A percentile compares a stretch with the other conserved stretches of the same genome.
phyloP scores from a whole-genome alignment of 345 rosid genomes.

The Brassica nigra region DNA sequence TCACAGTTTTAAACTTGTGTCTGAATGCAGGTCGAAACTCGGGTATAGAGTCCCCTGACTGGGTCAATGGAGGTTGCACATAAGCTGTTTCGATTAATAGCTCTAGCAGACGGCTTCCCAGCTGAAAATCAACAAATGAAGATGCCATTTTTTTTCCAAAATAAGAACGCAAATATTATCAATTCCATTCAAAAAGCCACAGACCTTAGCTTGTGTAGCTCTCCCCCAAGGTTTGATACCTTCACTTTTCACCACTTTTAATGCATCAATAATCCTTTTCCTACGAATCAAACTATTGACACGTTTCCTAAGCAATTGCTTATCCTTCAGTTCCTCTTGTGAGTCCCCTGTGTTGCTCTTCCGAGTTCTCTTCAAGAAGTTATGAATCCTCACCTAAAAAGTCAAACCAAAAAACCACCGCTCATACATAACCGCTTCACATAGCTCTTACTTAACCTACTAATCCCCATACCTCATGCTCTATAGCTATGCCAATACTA shows the following conservation, averaged over 20 bases:
- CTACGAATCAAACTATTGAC: constrained; percentile 72
- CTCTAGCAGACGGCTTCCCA: constrained; percentile 85
- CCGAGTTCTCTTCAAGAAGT: constrained; percentile 71
- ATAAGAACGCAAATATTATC: not conserved
- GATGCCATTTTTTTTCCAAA: constrained; percentile 2
- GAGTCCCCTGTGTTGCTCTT: constrained; percentile 51
- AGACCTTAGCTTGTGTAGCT: constrained; percentile 87
- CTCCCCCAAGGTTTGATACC: constrained; percentile 82
- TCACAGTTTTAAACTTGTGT: constrained; percentile 62
- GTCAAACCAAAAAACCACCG: constrained; percentile 13
- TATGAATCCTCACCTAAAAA: constrained; percentile 73
- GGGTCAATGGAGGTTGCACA: constrained; percentile 79
- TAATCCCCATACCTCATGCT: constrained; percentile 63
- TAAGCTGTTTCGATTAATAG: constrained; percentile 78
- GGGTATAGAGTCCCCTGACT: constrained; percentile 66
- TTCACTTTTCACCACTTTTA: constrained; percentile 68
- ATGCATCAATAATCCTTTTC: constrained; percentile 66
- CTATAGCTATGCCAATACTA: constrained; percentile 80
- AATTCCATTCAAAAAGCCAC: constrained; percentile 26
- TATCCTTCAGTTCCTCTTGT: constrained; percentile 59
- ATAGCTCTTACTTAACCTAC: not conserved
- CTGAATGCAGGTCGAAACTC: constrained; percentile 93
- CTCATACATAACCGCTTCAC: not conserved
- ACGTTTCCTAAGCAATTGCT: constrained; percentile 66
- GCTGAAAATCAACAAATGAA: constrained; percentile 49